Conservation (phyloP, 805 yeast genomes). For the Suhomyces canberraensis region DNA sequence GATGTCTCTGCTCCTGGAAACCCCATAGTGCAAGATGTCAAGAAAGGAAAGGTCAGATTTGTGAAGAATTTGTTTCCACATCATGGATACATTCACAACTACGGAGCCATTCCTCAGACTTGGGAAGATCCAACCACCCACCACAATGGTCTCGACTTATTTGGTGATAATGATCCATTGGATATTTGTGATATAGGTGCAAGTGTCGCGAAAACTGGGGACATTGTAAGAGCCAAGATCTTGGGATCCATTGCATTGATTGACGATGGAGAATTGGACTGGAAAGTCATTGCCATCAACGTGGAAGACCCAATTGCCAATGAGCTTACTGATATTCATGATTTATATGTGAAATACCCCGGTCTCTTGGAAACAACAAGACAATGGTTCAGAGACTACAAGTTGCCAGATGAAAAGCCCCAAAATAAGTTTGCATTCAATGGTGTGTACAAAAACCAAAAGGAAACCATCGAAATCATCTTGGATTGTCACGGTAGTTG, state of each 20-base stretch:
- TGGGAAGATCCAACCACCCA: slow-evolving; percentile 92
- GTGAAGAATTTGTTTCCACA: slow-evolving; percentile 78
- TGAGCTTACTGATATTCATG: slow-evolving; percentile 85
- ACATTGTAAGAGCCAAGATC: slow-evolving; percentile 83
- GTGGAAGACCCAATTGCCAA: slow-evolving; percentile 81
- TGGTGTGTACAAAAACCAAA: slow-evolving; percentile 85
- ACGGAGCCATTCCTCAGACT: slow-evolving; percentile 89
- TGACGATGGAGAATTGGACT: slow-evolving; percentile 88
- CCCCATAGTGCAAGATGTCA: slow-evolving; percentile 78
- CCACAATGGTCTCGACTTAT: slow-evolving; percentile 40
- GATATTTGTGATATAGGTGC: slow-evolving; percentile 93
- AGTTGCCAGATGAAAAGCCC: slow-evolving; percentile 97
- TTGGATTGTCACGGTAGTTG: slow-evolving; percentile 83
- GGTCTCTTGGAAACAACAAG: slow-evolving; percentile 90
- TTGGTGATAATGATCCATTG: slow-evolving; percentile 93
- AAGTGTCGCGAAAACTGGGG: slow-evolving; percentile 61
- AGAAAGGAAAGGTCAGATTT: slow-evolving; percentile 71
- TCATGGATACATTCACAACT: slow-evolving; percentile 82
- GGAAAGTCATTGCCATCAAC: slow-evolving; percentile 90
- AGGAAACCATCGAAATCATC: slow-evolving; percentile 81
- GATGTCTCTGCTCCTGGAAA: slow-evolving; percentile 54
- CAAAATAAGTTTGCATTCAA: slow-evolving; percentile 95
- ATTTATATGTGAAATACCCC: slow-evolving; percentile 85
- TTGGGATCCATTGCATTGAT: slow-evolving; percentile 92
- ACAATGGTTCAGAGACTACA: slow-evolving; percentile 98